Evolutionary conservation across 106 monocot species (phyloP).

Genomic region (Hemerocallis citrina): DNA sequence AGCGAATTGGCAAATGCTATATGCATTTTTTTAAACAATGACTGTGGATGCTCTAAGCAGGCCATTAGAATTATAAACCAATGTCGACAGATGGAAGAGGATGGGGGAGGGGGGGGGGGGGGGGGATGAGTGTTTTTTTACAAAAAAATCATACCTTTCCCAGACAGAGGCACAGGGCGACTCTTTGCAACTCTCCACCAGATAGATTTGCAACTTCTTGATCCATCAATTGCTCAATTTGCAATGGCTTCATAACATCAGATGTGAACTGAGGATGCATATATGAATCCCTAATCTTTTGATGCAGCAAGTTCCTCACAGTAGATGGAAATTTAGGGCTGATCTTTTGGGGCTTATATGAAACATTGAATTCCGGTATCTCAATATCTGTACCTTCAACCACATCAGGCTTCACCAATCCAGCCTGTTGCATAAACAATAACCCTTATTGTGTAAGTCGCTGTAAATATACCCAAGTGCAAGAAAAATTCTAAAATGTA

Average conservation of each 20-base stretch:
- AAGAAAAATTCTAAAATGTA: background rate
- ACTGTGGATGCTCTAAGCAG: no score
- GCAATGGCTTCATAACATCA: constrained; percentile 98
- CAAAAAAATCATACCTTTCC: constrained; percentile 67
- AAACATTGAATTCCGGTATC: constrained; percentile 96
- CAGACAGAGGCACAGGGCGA: constrained; percentile 84
- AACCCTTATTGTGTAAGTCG: background rate
- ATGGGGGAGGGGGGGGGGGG: no score
- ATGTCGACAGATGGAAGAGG: no score
- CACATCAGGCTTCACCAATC: constrained; percentile 76
- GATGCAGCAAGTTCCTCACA: constrained; percentile 73
- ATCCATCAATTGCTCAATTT: constrained; percentile 97
- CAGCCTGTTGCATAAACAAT: constrained; percentile 49
- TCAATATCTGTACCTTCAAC: constrained; percentile 72
- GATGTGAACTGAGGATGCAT: constrained; percentile 86
- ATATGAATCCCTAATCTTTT: constrained; percentile 86
- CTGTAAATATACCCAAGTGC: background rate
- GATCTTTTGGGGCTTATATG: constrained; percentile 97
- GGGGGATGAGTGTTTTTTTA: no score
- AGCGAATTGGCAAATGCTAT: no score
- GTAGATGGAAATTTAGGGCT: constrained; percentile 70
- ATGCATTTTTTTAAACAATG: no score
- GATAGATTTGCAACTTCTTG: constrained; percentile 94
- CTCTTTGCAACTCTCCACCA: constrained; percentile 96
- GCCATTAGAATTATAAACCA: no score